phyloP scores from a whole-genome alignment of 805 yeast genomes.

The Kuraishia ogatae region DNA sequence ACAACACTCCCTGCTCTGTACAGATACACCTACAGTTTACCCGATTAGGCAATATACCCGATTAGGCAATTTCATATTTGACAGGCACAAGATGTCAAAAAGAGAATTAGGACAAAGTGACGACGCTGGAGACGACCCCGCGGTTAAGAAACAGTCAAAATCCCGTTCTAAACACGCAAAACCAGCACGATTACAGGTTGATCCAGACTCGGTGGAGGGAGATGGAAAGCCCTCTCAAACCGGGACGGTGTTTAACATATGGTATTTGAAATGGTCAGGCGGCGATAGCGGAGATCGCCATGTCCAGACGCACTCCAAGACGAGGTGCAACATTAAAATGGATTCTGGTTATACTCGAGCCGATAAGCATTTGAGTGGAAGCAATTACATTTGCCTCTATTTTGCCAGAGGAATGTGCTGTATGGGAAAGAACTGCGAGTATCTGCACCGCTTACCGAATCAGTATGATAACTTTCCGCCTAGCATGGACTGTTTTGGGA shows the following conservation, averaged over 20 bases:
- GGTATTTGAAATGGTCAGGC: constrained; percentile 89
- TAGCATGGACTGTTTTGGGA: constrained; percentile 83
- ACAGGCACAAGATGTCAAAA: no score
- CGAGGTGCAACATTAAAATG: constrained; percentile 48
- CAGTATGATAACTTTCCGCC: constrained; percentile 48
- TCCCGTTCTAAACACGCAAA: constrained; percentile 11
- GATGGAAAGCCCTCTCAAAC: constrained; percentile 69
- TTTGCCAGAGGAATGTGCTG: constrained; percentile 88
- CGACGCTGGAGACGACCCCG: neutral
- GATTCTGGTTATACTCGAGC: constrained; percentile 79
- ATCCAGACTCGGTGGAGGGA: constrained; percentile 44
- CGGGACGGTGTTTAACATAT: constrained; percentile 74
- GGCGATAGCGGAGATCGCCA: constrained; percentile 45
- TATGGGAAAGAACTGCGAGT: constrained; percentile 68
- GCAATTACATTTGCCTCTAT: constrained; percentile 57
- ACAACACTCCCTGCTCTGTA: no score
- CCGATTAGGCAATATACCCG: no score
- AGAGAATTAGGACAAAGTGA: no score
- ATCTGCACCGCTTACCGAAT: constrained; percentile 68
- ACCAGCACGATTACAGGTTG: constrained; percentile 71
- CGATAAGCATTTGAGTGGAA: constrained; percentile 29
- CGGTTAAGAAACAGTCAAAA: neutral
- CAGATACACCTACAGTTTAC: no score
- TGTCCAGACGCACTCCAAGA: constrained; percentile 31
- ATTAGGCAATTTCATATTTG: no score